A percentile compares a stretch with the other conserved stretches of the same genome.
phyloP scores from a whole-genome alignment of 805 yeast species.

The Starmerella kuoi region DNA sequence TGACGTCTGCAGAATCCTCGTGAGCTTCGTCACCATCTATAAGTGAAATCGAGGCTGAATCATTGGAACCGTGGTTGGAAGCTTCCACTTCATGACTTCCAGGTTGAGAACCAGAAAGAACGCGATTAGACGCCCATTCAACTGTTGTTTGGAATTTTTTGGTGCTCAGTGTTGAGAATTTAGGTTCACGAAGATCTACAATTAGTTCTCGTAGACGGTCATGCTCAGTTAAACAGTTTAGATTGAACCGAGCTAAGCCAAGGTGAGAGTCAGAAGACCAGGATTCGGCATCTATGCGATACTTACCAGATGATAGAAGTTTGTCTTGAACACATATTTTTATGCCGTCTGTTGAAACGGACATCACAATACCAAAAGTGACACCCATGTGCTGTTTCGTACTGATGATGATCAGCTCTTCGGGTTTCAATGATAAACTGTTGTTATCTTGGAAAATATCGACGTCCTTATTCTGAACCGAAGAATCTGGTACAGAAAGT shows the following conservation, averaged over 20 bases:
- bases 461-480: not conserved
- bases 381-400: slow-evolving; percentile 19
- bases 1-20: no score
- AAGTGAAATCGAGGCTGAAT: not conserved
- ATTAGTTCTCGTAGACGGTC: slow-evolving; percentile 35
- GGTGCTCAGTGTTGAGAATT: slow-evolving; percentile 4
- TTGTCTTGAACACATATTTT: slow-evolving; percentile 3
- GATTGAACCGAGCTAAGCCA: slow-evolving; percentile 62
- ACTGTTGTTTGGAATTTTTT: slow-evolving; percentile 11
- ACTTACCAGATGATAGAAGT: slow-evolving; percentile 25
- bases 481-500: no score
- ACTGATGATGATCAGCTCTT: slow-evolving; percentile 9
- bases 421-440: not conserved
- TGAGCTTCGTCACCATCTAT: not conserved
- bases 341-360: not conserved
- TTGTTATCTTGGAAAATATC: no score
- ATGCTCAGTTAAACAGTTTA: slow-evolving; percentile 50
- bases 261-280: slow-evolving; percentile 68
- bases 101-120: slow-evolving; percentile 1
- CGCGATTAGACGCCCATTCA: slow-evolving; percentile 14
- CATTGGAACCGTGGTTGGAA: not conserved
- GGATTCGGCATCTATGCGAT: slow-evolving; percentile 69
- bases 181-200: slow-evolving; percentile 34
- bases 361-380: slow-evolving; percentile 10
- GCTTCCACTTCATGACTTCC: not conserved